These are phyloP conservation scores for Yarrowia yakushimensis DNA, from an alignment of 805 yeast genomes.

Conservation along the genomic window DNA sequence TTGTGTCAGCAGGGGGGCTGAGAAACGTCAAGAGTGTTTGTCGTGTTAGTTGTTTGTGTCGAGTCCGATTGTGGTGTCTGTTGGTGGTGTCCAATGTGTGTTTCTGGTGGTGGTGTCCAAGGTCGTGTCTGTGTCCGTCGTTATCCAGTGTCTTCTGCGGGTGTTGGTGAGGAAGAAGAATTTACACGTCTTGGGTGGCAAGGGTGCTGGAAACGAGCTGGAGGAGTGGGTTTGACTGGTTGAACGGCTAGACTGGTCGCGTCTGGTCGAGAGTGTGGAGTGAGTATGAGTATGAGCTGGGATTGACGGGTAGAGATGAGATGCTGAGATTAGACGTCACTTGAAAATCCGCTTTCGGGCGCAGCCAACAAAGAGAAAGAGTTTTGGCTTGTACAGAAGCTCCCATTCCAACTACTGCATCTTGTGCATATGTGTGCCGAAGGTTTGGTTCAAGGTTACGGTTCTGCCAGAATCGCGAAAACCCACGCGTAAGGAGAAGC, in stretches of 20 bases:
- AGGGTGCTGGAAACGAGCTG: not conserved
- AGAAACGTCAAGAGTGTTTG: not conserved
- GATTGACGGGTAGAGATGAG: not conserved
- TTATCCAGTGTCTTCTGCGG: too few relatives aligned
- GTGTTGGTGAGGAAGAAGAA: not conserved
- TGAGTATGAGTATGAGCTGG: not conserved
- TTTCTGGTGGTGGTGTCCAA: too few relatives aligned
- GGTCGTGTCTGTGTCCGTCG: not conserved
- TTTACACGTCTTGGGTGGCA: not conserved
- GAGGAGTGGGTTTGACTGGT: not conserved
- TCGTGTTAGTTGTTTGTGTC: not conserved
- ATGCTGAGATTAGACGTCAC: constrained; percentile 8
- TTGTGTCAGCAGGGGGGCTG: not conserved
- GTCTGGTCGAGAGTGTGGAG: not conserved
- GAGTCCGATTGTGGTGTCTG: not conserved
- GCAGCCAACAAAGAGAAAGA: constrained; percentile 23
- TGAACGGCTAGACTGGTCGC: not conserved
- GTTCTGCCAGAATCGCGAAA: constrained; percentile 9
- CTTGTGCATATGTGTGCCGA: not conserved
- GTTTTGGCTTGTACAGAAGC: constrained; percentile 17
- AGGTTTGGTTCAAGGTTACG: not conserved
- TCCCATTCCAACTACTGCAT: constrained; percentile 24
- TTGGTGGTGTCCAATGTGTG: not conserved
- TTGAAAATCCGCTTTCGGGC: constrained; percentile 19
- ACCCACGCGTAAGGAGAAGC: constrained; percentile 23